Base-by-base conservation (phyloP, 441 rosid genomes). In the Dalechampia spathulata region DNA sequence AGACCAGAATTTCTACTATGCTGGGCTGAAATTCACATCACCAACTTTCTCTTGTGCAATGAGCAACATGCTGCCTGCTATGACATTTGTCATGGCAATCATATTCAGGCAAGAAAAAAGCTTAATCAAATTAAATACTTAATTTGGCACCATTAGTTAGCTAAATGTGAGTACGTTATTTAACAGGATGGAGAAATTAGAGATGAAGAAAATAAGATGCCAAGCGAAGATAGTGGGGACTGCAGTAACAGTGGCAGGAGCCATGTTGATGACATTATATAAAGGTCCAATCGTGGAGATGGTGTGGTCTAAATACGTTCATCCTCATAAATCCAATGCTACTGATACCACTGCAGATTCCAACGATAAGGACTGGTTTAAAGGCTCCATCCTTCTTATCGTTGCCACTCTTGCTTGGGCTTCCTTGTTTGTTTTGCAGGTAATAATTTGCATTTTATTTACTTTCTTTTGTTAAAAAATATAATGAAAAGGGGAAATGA, bases 381-480 rank as follows among this genome's bases (percentile, higher is more conserved):
- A 80, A 69, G 96, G 96, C 54, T 71, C 90, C 65, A 72, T 82
- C 49, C 76, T 86, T 61, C 86, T 91, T 32, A 83, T 91, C 62
- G 25, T 88, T 2, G 96, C 98, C 40, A 85, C 98, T 16, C 71
- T 91, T 50, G 86, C 96, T 5, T 91, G 98, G 98, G 87, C 98
- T 49, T 70, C 84, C 14, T 79, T 78, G 74, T 91, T 91, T 66
- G 71, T 91, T 66, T 80, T 91, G 48, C 95, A 91, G 85, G 97
- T 86, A 63, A 57, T 59, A 14, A n/a, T 13, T 13, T 11, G 9
- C 7, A 14, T 39, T 12, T 10, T 6, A 3, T 40, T 23, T 42
- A 21, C 42, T 2, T 23, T 9, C 25, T 3, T 11, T 10, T 0
- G n/a, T n/a, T n/a, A n/a, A n/a, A n/a, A n/a, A n/a, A n/a, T n/a